Evolutionary conservation across 768 basidiomycete species (phyloP).

Genomic region (Kwoniella mangroviensis): DNA sequence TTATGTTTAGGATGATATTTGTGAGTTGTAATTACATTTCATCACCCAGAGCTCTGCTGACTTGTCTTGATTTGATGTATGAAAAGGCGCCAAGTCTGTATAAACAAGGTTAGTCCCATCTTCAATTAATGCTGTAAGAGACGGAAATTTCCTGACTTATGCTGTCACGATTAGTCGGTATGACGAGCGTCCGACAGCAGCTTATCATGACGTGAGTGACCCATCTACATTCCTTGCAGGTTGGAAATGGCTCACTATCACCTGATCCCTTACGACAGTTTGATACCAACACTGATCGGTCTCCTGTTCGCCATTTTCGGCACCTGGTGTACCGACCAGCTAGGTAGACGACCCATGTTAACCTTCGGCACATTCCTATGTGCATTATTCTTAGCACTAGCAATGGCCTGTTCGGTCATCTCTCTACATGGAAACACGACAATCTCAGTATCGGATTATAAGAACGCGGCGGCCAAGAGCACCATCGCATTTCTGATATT

Average conservation of each 20-base stretch:
- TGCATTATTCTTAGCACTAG: constrained; percentile 23
- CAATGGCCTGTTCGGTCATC: constrained; percentile 35
- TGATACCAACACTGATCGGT: constrained; percentile 32
- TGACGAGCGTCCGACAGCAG: constrained; percentile 26
- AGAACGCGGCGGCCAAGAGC: constrained; percentile 27
- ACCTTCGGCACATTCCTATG: constrained; percentile 32
- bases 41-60: not conserved
- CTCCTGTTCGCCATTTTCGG: constrained; percentile 33
- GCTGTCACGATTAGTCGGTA: constrained; percentile 28
- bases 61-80: not conserved
- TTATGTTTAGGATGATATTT: constrained; percentile 11
- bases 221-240: not conserved
- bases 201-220: constrained; percentile 42
- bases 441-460: constrained; percentile 7
- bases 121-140: not conserved
- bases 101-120: constrained; percentile 27
- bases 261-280: constrained; percentile 8
- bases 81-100: constrained; percentile 29
- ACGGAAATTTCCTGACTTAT: not conserved
- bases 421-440: constrained; percentile 15
- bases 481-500: constrained; percentile 40
- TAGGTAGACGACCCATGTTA: constrained; percentile 38
- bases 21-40: not conserved
- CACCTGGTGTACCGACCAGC: constrained; percentile 30
- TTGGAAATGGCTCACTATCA: not conserved